Conservation (phyloP, 441 rosid genomes). For the Corymbia calophylla region DNA sequence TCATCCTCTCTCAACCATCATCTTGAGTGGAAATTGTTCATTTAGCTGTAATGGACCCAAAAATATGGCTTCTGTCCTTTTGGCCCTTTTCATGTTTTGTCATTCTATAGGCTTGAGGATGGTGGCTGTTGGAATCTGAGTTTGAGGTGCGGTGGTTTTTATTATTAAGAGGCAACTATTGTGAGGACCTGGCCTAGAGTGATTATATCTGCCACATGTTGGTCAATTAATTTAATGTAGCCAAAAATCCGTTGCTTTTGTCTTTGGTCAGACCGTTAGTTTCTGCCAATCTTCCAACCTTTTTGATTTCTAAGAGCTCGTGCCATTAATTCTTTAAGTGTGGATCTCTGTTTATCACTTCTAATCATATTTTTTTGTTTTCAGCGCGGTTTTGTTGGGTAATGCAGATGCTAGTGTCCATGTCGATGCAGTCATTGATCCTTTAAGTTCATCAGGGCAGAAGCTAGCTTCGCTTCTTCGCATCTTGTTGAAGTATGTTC, state of each 20-base stretch:
- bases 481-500: slow-evolving; percentile 63
- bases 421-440: slow-evolving; percentile 95
- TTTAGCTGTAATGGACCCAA: neutral
- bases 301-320: neutral
- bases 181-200: neutral
- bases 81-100: neutral
- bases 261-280: neutral
- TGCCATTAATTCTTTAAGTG: neutral
- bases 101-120: neutral
- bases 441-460: slow-evolving; percentile 87
- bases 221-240: neutral
- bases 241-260: neutral
- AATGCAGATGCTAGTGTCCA: slow-evolving; percentile 79
- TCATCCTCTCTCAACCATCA: neutral
- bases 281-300: neutral
- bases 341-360: neutral
- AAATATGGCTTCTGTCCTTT: neutral
- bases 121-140: neutral
- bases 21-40: neutral
- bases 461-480: slow-evolving; percentile 87
- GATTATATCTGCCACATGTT: neutral
- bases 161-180: neutral
- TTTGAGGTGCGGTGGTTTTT: neutral
- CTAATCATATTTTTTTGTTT: neutral
- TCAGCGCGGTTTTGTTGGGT: slow-evolving; percentile 75